Conservation (phyloP, 1,284 basidiomycete species). For the Porodaedalea pini region DNA sequence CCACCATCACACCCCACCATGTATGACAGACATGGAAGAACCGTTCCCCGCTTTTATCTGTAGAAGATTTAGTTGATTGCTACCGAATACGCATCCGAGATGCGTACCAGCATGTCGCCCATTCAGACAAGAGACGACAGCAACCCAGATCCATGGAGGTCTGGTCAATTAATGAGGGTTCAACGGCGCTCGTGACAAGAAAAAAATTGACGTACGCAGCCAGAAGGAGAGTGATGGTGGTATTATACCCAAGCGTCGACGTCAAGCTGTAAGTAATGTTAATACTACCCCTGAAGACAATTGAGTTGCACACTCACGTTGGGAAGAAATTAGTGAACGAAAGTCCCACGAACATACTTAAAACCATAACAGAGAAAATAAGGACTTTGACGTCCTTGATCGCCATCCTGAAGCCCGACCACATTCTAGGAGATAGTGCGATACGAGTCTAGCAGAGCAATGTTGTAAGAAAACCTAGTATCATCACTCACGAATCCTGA, state of each 20-base stretch:
- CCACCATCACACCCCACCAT: slow-evolving; percentile 61
- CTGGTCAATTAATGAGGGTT: slow-evolving; percentile 31
- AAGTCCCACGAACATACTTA: slow-evolving; percentile 29
- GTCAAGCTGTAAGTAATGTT: slow-evolving; percentile 42
- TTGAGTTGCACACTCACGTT: slow-evolving; percentile 19
- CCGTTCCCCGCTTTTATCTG: slow-evolving; percentile 59
- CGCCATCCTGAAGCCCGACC: slow-evolving; percentile 27
- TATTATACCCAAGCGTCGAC: slow-evolving; percentile 35
- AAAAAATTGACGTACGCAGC: slow-evolving; percentile 29
- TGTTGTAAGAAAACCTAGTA: neutral
- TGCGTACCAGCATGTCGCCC: slow-evolving; percentile 62
- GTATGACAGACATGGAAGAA: slow-evolving; percentile 62
- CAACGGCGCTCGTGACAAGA: neutral
- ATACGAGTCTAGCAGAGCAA: neutral
- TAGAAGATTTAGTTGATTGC: neutral
- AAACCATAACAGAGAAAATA: slow-evolving; percentile 30
- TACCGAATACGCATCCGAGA: neutral
- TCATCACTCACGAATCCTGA: slow-evolving; percentile 26
- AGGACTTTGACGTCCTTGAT: slow-evolving; percentile 35
- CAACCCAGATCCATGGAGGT: slow-evolving; percentile 61
- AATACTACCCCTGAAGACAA: slow-evolving; percentile 12
- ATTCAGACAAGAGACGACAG: slow-evolving; percentile 52
- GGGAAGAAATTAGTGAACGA: slow-evolving; percentile 39
- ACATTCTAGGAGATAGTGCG: slow-evolving; percentile 17
- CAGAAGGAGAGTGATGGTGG: slow-evolving; percentile 35